Evolutionary conservation across 345 rosid species (phyloP), one percentile per base, ranked within the genome.

Genomic region (Rhodamnia argentea): DNA sequence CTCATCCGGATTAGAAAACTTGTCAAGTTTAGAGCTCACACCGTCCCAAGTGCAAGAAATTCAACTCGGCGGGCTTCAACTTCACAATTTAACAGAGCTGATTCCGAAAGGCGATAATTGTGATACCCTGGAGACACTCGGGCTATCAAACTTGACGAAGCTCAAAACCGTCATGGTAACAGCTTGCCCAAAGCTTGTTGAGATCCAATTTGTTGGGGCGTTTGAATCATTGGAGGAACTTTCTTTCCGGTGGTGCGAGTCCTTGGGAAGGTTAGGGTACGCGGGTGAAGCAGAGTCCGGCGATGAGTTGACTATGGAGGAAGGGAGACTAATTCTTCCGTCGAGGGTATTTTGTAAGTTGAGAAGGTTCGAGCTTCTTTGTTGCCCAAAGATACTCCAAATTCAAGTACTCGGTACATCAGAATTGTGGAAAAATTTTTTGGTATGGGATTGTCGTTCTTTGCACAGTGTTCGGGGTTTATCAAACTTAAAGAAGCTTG

Each of bases 231-330:
- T 52, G 53, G 53, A 13, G 16, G 16, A 4, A 13, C 13, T 26
- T 5, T 11, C 0, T 6, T 26, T 26, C 29, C 0, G 0, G 6
- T 0, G 0, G 0, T 58, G 64, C 27, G 0, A 2, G 15, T 26
- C 64, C 4, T 26, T 58, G 64, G 64, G 29, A 26, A 26, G 64
- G 62, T 12, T 24, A 57, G 62, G 1, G 29, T 12, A 26, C 1
- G 1, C 64, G 16, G 15, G 64, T 26, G 29, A 58, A 26, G 29
- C 5, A 37, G 26, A 26, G 64, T 26, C 27, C 26, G 64, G 29
- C 5, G 12, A 22, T 56, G 59, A 22, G 59, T 22, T 56, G 59
- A 56, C 9, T 22, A 56, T 22, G 7, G 58, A 4, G 26, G 59
- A 56, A 22, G 59, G 59, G 59, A 22, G 26, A 9, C 26, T 56